A percentile compares a stretch with the other conserved stretches of the same genome.
phyloP scores from a whole-genome alignment of 2,329 filamentous ascomycete genomes.

The Colletotrichum paranaense region DNA sequence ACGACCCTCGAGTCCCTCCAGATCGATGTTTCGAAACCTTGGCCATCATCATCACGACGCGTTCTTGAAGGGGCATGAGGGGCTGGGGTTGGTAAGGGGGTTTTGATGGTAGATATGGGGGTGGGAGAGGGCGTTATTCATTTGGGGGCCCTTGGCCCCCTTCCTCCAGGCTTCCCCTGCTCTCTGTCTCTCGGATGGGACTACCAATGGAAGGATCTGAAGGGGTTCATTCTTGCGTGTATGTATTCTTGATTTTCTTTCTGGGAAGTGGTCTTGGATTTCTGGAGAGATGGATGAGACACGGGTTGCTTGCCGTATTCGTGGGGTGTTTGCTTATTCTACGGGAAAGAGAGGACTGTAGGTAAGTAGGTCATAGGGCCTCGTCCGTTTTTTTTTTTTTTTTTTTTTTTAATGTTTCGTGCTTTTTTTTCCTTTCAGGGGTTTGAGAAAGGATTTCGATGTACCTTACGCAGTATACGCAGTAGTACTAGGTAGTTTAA shows the following conservation, averaged over 20 bases:
- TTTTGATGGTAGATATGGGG: neutral
- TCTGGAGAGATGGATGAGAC: neutral
- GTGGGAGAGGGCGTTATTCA: no score
- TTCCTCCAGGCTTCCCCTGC: neutral
- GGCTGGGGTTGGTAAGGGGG: neutral
- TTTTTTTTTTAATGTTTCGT: neutral
- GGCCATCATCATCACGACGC: constrained; percentile 15
- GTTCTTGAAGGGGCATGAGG: neutral
- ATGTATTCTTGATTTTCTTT: neutral
- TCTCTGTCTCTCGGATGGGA: neutral
- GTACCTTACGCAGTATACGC: neutral
- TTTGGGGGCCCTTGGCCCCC: neutral
- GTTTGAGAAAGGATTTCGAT: neutral
- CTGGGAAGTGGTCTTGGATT: neutral
- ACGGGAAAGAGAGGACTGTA: neutral
- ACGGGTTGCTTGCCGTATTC: neutral
- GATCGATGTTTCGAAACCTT: neutral
- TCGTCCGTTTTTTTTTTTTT: neutral
- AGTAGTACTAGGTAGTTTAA: no score
- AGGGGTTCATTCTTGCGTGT: neutral
- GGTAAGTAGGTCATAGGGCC: neutral
- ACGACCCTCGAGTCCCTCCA: neutral
- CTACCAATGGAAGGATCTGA: neutral
- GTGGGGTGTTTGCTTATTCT: neutral
- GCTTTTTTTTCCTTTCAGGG: neutral